phyloP scores from a whole-genome alignment of 345 rosid genomes.

The Eucalyptus cloeziana region DNA sequence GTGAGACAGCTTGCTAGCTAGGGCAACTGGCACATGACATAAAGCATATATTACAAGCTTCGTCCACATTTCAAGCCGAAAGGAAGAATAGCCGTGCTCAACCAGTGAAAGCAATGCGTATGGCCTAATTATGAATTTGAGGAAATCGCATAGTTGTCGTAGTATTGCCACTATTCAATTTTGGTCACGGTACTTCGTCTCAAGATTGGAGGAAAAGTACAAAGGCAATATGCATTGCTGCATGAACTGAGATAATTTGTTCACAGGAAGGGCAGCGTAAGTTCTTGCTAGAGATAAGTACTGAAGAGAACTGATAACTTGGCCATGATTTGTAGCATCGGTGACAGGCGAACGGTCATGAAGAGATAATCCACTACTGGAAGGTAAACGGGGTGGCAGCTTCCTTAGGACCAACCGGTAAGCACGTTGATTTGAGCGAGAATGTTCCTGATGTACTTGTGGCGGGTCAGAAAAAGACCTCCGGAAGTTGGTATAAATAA shows the following conservation, averaged over 20 bases:
- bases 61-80: background rate
- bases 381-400: background rate
- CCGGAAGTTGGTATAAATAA: background rate
- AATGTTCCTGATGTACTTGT: background rate
- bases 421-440: background rate
- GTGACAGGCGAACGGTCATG: background rate
- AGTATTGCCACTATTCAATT: background rate
- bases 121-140: background rate
- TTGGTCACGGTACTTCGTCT: background rate
- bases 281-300: background rate
- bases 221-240: background rate
- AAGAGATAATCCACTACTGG: background rate
- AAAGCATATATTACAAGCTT: background rate
- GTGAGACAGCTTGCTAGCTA: background rate
- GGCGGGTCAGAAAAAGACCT: background rate
- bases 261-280: background rate
- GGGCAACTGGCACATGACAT: background rate
- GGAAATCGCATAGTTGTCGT: background rate
- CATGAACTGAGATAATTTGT: background rate
- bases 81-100: background rate
- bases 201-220: background rate
- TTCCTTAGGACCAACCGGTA: background rate
- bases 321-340: background rate
- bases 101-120: background rate
- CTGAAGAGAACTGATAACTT: background rate